Conservation (phyloP, 108 stramenopile species). For the Tribonema minus region DNA sequence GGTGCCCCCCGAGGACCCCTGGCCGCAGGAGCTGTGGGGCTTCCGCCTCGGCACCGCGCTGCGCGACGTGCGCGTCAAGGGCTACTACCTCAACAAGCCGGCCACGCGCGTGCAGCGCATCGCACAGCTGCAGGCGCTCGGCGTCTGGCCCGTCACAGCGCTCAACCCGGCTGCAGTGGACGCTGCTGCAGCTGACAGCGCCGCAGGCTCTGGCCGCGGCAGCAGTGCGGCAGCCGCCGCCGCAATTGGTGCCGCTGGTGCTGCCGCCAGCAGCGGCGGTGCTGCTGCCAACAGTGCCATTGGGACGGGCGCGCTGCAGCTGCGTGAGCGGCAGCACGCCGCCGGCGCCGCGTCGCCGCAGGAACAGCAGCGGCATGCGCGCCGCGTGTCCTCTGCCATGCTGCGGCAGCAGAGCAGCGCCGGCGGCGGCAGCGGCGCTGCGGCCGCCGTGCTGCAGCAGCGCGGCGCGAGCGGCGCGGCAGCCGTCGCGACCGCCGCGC, state of each 20-base stretch:
- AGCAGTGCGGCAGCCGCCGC: constrained; percentile 6
- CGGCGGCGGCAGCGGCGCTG: too few relatives aligned
- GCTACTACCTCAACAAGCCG: neutral
- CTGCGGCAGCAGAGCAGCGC: constrained; percentile 9
- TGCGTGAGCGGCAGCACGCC: too few relatives aligned
- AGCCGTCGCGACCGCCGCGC: neutral
- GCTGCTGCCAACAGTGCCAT: too few relatives aligned
- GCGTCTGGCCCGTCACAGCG: neutral
- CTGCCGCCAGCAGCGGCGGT: neutral
- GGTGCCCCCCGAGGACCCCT: constrained; percentile 81
- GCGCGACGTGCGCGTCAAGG: constrained; percentile 67
- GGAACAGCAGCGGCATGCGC: too few relatives aligned
- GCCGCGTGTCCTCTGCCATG: too few relatives aligned
- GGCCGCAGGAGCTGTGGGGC: constrained; percentile 75
- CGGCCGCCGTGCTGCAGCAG: neutral
- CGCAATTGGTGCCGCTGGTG: constrained; percentile 7
- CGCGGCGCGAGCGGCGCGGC: neutral
- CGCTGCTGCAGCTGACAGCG: constrained; percentile 6
- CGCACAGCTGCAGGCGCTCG: neutral
- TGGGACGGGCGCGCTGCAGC: too few relatives aligned
- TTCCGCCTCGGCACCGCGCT: constrained; percentile 76
- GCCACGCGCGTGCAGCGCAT: neutral
- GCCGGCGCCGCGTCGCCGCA: too few relatives aligned
- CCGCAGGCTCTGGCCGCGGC: neutral
- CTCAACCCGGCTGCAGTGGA: neutral